These are phyloP conservation scores for Boletus bicolor DNA, from an alignment of 768 basidiomycete genomes.

Conservation along the genomic window DNA sequence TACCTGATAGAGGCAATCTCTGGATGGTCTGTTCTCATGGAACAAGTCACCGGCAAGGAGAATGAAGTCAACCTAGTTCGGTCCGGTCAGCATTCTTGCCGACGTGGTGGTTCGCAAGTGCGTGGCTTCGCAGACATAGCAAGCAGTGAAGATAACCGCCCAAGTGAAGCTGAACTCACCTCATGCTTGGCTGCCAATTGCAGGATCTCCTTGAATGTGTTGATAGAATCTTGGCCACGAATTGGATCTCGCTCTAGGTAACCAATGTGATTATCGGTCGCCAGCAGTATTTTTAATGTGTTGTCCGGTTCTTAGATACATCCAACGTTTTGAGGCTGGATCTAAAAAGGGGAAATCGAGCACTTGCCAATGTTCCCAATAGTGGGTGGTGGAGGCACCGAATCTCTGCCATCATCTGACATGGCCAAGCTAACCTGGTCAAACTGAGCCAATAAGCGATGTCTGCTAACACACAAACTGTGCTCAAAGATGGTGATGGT, in stretches of 20 bases:
- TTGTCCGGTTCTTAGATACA: constrained; percentile 50
- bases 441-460: not conserved
- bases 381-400: constrained; percentile 31
- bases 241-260: constrained; percentile 93
- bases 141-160: not conserved
- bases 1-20: constrained; percentile 85
- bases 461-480: not conserved
- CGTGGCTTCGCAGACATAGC: not conserved
- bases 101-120: not conserved
- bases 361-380: constrained; percentile 41
- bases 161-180: constrained; percentile 44
- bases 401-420: constrained; percentile 27
- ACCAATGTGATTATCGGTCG: constrained; percentile 96
- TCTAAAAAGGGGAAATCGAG: not conserved
- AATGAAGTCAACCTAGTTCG: constrained; percentile 83
- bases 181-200: constrained; percentile 87
- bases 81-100: constrained; percentile 1
- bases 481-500: not conserved
- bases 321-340: constrained; percentile 3
- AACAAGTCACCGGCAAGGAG: constrained; percentile 95
- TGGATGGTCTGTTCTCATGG: constrained; percentile 94
- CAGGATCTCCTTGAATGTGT: constrained; percentile 92
- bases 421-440: constrained; percentile 11
- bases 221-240: constrained; percentile 91
- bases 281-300: constrained; percentile 80